Base-by-base conservation (phyloP, 2,329 filamentous ascomycete species). In the Beauveria varroae region DNA sequence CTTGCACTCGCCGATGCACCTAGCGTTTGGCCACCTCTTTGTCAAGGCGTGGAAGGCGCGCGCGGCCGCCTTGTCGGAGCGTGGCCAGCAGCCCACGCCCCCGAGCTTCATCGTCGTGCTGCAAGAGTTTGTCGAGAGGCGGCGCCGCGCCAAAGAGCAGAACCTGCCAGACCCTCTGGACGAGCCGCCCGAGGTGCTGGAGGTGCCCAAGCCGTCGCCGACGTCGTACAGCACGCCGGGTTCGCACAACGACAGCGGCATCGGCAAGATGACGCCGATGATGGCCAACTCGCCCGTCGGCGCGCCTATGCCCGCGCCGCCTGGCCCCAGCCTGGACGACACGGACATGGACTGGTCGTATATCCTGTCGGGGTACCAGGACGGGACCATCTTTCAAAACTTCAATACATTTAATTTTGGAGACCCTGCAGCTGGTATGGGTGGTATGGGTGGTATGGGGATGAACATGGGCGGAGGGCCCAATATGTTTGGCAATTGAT, bases 11-110 rank as follows among this genome's bases (percentile, higher is more conserved):
- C 84, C 83, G 7, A 77, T 86, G 73, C 83, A 86, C 66, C 72
- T 81, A 34, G 80, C 81, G 1, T 85, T 88, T 63, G 80, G 81
- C 1, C 75, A 76, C 22, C 76, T 83, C 20, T 82, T 88, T 46
- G 72, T 88, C 62, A 86, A 85, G 66, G 84, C 85, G 0, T 88
- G 86, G 86, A 79, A 82, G 49, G 81, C 81, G 2, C 79, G 81
- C 60, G 80, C 81, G 65, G 74, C 77, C 2, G 79, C 79, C 14
- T 76, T 80, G 64, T 64, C 72, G 5, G 74, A 75, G 56, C 70
- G 74, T 7, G 82, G 82, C 0, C 76, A 75, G 34, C 69, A 74
- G 1, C 63, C 78, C 2, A 66, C 72, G 18, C 73, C 74, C 14
- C 82, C 82, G 2, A 71, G 69, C 50, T 79, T 84, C 63, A 79